Conservation (phyloP, 768 basidiomycete species). For the Candolleomyces aberdarensis region DNA sequence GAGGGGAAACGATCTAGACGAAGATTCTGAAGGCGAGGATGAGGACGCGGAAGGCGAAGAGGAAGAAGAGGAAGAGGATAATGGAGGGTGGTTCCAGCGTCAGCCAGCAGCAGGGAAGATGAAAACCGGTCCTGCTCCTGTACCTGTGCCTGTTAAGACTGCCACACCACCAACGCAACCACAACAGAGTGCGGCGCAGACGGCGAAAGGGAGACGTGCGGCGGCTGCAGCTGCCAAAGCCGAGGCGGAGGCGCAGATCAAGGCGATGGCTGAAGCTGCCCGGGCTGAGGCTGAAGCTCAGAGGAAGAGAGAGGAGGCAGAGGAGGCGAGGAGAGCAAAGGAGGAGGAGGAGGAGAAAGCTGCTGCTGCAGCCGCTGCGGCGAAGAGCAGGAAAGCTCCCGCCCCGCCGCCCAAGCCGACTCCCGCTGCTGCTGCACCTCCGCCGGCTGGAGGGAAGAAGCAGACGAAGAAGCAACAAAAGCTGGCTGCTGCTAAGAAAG, state of each 20-base stretch:
- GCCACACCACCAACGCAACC: too few relatives aligned
- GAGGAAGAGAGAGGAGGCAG: slow-evolving; percentile 6
- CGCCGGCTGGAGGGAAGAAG: background rate
- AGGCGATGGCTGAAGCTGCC: background rate
- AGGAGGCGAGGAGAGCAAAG: background rate
- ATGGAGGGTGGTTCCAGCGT: background rate
- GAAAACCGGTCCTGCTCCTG: background rate
- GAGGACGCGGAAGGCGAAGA: slow-evolving; percentile 1
- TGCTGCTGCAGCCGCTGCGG: background rate
- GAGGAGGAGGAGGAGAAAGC: background rate
- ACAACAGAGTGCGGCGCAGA: background rate
- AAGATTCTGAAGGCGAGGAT: too few relatives aligned
- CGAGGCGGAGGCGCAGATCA: background rate
- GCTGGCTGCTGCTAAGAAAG: background rate
- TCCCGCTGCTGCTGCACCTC: background rate
- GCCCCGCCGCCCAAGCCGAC: background rate
- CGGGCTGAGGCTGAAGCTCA: background rate
- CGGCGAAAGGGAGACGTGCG: background rate
- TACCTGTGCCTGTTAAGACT: background rate
- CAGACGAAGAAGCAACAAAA: slow-evolving; percentile 1
- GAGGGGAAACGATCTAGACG: background rate
- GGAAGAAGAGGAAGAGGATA: slow-evolving; percentile 1
- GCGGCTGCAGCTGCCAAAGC: background rate
- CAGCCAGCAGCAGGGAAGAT: background rate
- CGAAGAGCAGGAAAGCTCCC: background rate